Evolutionary conservation across 306 rosid species (phyloP), one percentile per base, ranked within the genome.

Genomic region (Citrullus amarus): DNA sequence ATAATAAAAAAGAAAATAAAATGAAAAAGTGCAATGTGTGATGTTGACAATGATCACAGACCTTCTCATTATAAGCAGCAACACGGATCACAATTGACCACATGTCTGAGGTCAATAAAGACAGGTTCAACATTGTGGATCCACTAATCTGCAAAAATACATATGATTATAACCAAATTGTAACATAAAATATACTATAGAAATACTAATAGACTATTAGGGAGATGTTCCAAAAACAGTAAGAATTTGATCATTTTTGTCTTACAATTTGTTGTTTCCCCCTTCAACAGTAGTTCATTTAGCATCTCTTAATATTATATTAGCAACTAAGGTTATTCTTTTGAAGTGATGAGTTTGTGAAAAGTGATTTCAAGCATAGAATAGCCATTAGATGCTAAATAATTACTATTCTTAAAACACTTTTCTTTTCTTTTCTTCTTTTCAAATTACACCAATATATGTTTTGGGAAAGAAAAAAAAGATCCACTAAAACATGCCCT

Each of bases 51-150:
- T 22, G 72, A 8, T 51, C 56, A 51, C 85, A 61, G 71, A 95
- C 98, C 96, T 92, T 92, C 82, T 95, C 97, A 18, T 87, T 85
- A 86, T 91, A 91, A n/a, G 97, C 97, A 34, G 85, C 90, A 56
- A 95, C 82, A 75, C 98, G 98, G 83, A 95, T 95, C 75, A 95
- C 66, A 70, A 91, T 93, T 1, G 98, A 85, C 97, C 98, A 95
- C 98, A 95, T 95, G 88, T 95, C 98, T 13, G 98, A 95, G 76
- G 98, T 95, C 67, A 95, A 86, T 82, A 95, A 85, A 65, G 98
- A 95, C 82, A 95, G 88, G 83, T 95, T 95, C 56, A 95, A 89
- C 98, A 95, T 95, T 66, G 98, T 91, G 43, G 98, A 87, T 54
- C 98, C 98, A 43, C 83, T 88, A 54, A 74, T 81, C 98, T 95